Conservation (phyloP, 2,329 filamentous ascomycete species). For the Podosphaera aphanis region DNA sequence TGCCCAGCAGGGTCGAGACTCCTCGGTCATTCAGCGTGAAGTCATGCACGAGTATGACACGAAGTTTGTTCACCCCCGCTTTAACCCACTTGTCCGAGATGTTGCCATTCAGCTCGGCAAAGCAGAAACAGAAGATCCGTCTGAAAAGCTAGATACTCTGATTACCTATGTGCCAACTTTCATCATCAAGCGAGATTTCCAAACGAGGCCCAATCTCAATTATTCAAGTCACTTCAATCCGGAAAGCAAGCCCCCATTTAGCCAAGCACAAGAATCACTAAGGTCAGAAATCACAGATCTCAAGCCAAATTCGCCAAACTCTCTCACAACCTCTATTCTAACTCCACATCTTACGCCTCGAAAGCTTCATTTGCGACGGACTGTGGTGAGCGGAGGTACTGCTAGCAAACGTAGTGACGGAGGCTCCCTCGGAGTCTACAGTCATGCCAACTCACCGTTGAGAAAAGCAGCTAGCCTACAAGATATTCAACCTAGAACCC, state of each 20-base stretch:
- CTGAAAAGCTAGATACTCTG: not conserved
- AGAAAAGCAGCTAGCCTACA: conserved; percentile 49
- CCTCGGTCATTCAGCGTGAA: conserved; percentile 64
- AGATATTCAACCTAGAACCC: conserved; percentile 24
- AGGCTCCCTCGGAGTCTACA: conserved; percentile 59
- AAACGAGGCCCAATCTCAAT: conserved; percentile 62
- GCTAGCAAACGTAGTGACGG: conserved; percentile 27
- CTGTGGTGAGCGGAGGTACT: conserved; percentile 13
- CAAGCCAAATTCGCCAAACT: conserved; percentile 12
- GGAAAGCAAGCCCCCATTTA: conserved; percentile 21
- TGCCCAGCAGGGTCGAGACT: conserved; percentile 67
- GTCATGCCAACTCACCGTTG: conserved; percentile 59
- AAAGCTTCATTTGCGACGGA: conserved; percentile 28
- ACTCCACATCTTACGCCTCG: conserved; percentile 21
- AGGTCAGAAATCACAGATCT: conserved; percentile 11
- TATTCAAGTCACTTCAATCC: conserved; percentile 52
- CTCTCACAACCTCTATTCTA: conserved; percentile 19
- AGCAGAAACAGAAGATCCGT: not conserved
- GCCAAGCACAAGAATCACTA: conserved; percentile 17
- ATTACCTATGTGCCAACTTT: conserved; percentile 18
- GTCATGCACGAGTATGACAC: conserved; percentile 89
- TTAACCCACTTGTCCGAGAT: conserved; percentile 58
- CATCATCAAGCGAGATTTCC: conserved; percentile 51
- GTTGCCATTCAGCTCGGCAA: conserved; percentile 52
- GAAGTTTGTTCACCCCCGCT: conserved; percentile 77